A percentile compares a stretch with the other conserved stretches of the same genome.
Evolutionary conservation across 2,329 filamentous ascomycete species (phyloP).

Genomic region (Diatrype stigma): DNA sequence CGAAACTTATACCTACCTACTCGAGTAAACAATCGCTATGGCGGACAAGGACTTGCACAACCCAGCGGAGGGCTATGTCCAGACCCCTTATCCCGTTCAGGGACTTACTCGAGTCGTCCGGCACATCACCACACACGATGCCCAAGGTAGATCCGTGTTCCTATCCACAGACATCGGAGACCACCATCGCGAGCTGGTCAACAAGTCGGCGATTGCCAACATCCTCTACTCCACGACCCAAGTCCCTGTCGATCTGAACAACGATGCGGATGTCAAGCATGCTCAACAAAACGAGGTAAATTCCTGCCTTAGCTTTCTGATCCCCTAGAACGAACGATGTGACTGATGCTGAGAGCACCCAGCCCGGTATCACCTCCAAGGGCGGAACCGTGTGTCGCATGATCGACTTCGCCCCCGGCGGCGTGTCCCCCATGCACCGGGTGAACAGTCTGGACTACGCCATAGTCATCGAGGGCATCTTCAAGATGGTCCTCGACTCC

Average conservation of each 20-base stretch:
- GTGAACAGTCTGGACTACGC: conserved; percentile 12
- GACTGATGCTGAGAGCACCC: not conserved
- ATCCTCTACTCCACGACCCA: conserved; percentile 25
- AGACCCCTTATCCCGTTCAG: conserved; percentile 2
- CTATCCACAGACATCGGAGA: conserved; percentile 22
- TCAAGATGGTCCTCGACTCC: conserved; percentile 13
- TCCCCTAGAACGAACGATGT: not conserved
- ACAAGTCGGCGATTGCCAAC: conserved; percentile 22
- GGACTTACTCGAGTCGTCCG: conserved; percentile 11
- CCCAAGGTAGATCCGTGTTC: conserved; percentile 20
- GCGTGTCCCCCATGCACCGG: conserved; percentile 10
- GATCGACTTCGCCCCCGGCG: conserved; percentile 15
- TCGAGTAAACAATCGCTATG: not conserved
- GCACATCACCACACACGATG: conserved; percentile 16
- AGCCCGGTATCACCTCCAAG: conserved; percentile 1
- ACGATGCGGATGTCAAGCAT: conserved; percentile 15
- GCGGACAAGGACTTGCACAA: not conserved
- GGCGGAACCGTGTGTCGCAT: conserved; percentile 12
- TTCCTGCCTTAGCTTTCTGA: not conserved
- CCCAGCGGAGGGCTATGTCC: not conserved
- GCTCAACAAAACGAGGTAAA: conserved; percentile 9
- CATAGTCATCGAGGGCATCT: conserved; percentile 15
- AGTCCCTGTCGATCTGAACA: conserved; percentile 19
- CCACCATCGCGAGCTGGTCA: conserved; percentile 21
- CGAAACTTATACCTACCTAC: not conserved